These are phyloP conservation scores for Cyamopsis tetragonoloba DNA, from an alignment of 306 rosid genomes.

Conservation along the genomic window DNA sequence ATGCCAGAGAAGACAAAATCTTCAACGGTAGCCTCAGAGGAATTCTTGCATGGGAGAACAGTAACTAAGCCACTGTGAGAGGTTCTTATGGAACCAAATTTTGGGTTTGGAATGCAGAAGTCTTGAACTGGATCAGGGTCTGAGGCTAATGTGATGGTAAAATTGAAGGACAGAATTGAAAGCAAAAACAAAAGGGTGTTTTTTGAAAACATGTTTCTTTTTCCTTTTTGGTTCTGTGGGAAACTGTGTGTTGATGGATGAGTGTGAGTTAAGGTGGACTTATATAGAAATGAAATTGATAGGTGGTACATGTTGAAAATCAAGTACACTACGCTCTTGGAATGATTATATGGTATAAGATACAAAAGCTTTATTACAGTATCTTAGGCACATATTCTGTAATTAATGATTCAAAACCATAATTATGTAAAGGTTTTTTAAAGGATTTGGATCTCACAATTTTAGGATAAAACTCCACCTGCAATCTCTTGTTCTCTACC, in stretches of 20 bases:
- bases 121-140: conserved; percentile 97
- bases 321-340: conserved; percentile 9
- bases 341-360: conserved; percentile 29
- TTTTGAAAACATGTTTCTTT: conserved; percentile 39
- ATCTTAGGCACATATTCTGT: conserved; percentile 34
- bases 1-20: conserved; percentile 68
- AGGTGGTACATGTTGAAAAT: not conserved
- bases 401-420: conserved; percentile 10
- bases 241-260: not conserved
- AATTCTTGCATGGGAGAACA: conserved; percentile 69
- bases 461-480: too few relatives aligned
- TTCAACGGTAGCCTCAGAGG: conserved; percentile 55
- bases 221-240: not conserved
- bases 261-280: conserved; percentile 23
- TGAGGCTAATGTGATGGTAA: conserved; percentile 44
- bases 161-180: conserved; percentile 29
- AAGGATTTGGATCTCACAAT: too few relatives aligned
- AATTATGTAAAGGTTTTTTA: too few relatives aligned
- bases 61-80: conserved; percentile 21
- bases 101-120: conserved; percentile 75
- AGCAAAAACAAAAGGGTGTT: conserved; percentile 27
- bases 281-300: conserved; percentile 42
- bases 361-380: conserved; percentile 29
- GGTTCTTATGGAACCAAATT: conserved; percentile 30
- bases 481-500: too few relatives aligned